A percentile compares a stretch with the other conserved stretches of the same genome.
phyloP scores from a whole-genome alignment of 2,329 filamentous ascomycete species.

The Ustulina deusta region DNA sequence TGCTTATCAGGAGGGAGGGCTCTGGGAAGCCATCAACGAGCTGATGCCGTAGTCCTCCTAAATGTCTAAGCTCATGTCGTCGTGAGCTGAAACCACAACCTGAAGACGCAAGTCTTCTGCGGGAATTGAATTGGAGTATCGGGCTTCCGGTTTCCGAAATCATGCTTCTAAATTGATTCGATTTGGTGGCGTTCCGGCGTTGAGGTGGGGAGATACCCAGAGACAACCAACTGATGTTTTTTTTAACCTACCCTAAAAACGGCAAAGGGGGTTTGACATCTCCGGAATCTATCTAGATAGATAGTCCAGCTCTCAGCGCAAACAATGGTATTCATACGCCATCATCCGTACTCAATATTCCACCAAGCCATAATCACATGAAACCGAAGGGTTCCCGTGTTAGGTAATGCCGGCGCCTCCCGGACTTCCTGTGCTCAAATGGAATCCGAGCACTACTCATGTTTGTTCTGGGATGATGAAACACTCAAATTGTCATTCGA shows the following conservation, averaged over 20 bases:
- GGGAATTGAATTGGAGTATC: background rate
- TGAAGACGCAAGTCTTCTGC: background rate
- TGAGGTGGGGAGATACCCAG: slow-evolving; percentile 27
- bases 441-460: background rate
- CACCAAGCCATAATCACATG: slow-evolving; percentile 5
- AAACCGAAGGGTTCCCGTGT: background rate
- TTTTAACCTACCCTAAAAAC: background rate
- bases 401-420: background rate
- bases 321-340: background rate
- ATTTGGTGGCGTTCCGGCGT: slow-evolving; percentile 17
- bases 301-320: background rate
- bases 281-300: too few relatives aligned
- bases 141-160: background rate
- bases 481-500: background rate
- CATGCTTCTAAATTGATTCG: background rate
- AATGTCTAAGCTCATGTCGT: background rate
- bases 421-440: background rate
- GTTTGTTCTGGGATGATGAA: background rate
- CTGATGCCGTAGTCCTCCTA: slow-evolving; percentile 39
- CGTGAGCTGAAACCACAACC: background rate
- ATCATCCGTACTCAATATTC: background rate
- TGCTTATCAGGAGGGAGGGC: slow-evolving; percentile 43
- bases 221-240: background rate
- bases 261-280: background rate
- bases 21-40: slow-evolving; percentile 47